phyloP scores from a whole-genome alignment of 148 eudicot genomes.

The Amaranthus palmeri region DNA sequence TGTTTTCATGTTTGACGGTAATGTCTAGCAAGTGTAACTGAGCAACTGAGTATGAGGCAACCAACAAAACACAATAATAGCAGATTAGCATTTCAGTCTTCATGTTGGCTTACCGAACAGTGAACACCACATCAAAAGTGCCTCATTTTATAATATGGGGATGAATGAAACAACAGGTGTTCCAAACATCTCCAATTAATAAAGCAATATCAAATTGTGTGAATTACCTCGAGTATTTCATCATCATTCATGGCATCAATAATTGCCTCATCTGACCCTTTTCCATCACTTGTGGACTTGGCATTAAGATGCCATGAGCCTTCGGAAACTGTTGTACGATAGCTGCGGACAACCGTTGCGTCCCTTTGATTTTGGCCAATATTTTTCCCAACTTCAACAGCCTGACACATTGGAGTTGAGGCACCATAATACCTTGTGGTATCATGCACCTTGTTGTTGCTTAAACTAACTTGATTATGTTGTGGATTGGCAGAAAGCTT shows the following conservation, averaged over 20 bases:
- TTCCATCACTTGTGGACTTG: constrained; percentile 24
- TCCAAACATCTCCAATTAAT: not conserved
- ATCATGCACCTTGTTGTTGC: constrained; percentile 24
- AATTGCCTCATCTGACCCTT: constrained; percentile 28
- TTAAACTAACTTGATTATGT: constrained; percentile 30
- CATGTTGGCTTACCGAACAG: not conserved
- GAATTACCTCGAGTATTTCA: constrained; percentile 81
- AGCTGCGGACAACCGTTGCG: constrained; percentile 21
- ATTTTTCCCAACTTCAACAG: constrained; percentile 34
- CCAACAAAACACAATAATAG: not conserved
- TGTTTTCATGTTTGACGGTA: not conserved
- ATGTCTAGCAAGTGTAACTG: constrained; percentile 1
- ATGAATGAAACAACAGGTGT: not conserved
- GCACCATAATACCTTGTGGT: constrained; percentile 22
- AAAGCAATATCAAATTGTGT: not conserved
- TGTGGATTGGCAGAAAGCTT: constrained; percentile 32
- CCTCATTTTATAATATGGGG: not conserved
- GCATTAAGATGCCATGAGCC: constrained; percentile 31
- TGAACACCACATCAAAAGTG: not conserved
- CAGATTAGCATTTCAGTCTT: not conserved
- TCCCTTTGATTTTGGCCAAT: constrained; percentile 28
- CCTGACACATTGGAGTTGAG: constrained; percentile 19
- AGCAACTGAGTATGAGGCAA: not conserved
- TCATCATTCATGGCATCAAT: constrained; percentile 50
- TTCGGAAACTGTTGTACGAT: constrained; percentile 24